Base-by-base conservation (phyloP, 2,329 filamentous ascomycete species). In the Macrophomina tecta region DNA sequence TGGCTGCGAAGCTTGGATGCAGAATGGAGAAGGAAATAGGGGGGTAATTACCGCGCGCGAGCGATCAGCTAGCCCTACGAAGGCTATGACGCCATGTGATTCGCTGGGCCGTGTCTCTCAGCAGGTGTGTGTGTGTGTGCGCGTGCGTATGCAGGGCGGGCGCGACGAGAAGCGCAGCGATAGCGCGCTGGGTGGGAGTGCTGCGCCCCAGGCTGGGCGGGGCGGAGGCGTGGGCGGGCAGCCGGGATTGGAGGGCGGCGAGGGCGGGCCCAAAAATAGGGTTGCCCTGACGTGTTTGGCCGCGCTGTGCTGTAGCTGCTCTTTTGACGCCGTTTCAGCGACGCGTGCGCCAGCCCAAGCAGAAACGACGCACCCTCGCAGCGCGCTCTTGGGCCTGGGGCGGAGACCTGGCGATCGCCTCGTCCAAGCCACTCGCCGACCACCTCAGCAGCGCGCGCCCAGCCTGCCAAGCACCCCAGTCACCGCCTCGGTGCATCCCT, bases 401-500 rank as follows among this genome's bases (percentile, higher is more conserved):
- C 45, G 34, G 34, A 38, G 60, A n/a, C 60, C 23, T 23, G 23
- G 23, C 3, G 60, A 63, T 63, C 60, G 23, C 32, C 52, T 34
- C 34, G 48, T 61, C 56, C 28, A 61, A 62, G 58, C 58, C 58
- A 61, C 56, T 28, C 42, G 40, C 40, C 56, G 56, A 61, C 36
- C 60, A 64, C 49, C 61, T 64, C 64, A 66, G 53, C 64, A 52
- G 32, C 53, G 55, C 64, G 42, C 55, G 53, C 53, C 64, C 64
- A 61, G 55, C 45, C 52, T 40, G 53, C 64, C 64, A 61, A 61
- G 53, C 30, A 56, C 11, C 55, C 55, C 64, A 66, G 61, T 66
- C 46, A 49, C 64, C 53, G 55, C 55, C 64, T 51, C 64, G 45
- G 45, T 55, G 58, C 64, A 66, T 66, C 64, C 64, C 64, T 66